These are phyloP conservation scores for Colletotrichum kahawae DNA, from an alignment of 2,329 filamentous ascomycete species.

Conservation along the genomic window DNA sequence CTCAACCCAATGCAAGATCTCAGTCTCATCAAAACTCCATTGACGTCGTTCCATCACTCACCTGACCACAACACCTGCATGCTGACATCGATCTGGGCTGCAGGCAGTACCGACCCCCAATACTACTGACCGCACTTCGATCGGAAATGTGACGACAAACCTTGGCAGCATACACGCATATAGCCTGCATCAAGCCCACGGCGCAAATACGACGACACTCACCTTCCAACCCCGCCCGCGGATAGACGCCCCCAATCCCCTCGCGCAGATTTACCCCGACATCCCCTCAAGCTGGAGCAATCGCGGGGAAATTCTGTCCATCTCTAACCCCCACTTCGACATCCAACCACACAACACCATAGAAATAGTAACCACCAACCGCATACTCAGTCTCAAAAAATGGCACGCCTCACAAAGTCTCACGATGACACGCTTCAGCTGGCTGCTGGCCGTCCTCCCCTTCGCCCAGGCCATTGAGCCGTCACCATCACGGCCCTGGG, in stretches of 20 bases:
- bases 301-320: slow-evolving; percentile 12
- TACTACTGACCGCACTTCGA: neutral
- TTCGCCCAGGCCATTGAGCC: neutral
- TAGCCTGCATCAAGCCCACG: neutral
- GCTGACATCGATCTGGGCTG: neutral
- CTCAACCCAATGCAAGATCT: neutral
- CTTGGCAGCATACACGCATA: neutral
- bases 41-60: neutral
- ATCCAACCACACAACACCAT: neutral
- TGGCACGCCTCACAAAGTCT: neutral
- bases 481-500: neutral
- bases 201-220: neutral
- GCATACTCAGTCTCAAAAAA: neutral
- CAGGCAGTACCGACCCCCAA: neutral
- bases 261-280: slow-evolving; percentile 21
- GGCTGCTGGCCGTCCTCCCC: neutral
- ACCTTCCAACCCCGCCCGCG: neutral
- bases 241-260: neutral
- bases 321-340: neutral
- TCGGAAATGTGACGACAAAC: neutral
- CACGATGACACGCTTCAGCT: neutral
- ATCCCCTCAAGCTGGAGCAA: neutral
- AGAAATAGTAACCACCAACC: neutral
- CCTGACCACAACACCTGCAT: neutral
- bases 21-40: neutral